Evolutionary conservation across 2,329 filamentous ascomycete species (phyloP).

Genomic region (Talaromyces amestolkiae): DNA sequence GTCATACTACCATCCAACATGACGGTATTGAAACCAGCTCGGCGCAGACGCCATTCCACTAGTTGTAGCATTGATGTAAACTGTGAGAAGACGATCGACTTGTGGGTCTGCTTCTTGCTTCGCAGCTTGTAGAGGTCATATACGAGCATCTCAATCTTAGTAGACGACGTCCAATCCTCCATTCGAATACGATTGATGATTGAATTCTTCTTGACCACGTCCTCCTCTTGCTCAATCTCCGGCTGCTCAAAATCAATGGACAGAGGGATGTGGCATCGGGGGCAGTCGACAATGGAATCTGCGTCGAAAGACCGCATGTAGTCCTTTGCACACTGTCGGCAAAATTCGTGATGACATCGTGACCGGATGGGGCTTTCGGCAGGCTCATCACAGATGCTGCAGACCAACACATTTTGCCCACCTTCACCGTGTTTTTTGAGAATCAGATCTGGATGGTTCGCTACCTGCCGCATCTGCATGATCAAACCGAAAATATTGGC

Average conservation of each 20-base stretch:
- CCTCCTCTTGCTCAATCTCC: constrained; percentile 88
- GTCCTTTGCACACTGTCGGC: constrained; percentile 73
- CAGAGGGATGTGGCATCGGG: constrained; percentile 84
- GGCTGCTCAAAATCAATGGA: constrained; percentile 92
- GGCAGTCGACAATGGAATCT: constrained; percentile 63
- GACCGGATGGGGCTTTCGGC: constrained; percentile 93
- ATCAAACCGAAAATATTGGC: constrained; percentile 98
- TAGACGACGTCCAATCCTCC: constrained; percentile 97
- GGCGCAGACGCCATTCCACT: constrained; percentile 92
- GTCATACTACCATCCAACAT: constrained; percentile 99
- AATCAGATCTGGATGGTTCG: constrained; percentile 92
- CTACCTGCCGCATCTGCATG: constrained; percentile 98
- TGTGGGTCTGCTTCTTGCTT: constrained; percentile 88
- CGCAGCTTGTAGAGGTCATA: constrained; percentile 91
- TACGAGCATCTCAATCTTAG: constrained; percentile 94
- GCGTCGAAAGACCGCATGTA: constrained; percentile 75
- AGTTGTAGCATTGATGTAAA: constrained; percentile 97
- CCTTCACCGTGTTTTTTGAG: constrained; percentile 82
- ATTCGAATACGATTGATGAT: constrained; percentile 99
- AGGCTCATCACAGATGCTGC: constrained; percentile 93
- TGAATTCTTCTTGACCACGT: constrained; percentile 84
- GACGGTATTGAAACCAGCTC: constrained; percentile 95
- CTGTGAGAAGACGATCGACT: constrained; percentile 96
- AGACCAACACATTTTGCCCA: constrained; percentile 86
- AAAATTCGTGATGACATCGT: constrained; percentile 90